Percentiles rank a stretch among this genome's conserved stretches.
Conservation (phyloP, 495 filamentous ascomycete species). For the Sordaria brevicollis region DNA sequence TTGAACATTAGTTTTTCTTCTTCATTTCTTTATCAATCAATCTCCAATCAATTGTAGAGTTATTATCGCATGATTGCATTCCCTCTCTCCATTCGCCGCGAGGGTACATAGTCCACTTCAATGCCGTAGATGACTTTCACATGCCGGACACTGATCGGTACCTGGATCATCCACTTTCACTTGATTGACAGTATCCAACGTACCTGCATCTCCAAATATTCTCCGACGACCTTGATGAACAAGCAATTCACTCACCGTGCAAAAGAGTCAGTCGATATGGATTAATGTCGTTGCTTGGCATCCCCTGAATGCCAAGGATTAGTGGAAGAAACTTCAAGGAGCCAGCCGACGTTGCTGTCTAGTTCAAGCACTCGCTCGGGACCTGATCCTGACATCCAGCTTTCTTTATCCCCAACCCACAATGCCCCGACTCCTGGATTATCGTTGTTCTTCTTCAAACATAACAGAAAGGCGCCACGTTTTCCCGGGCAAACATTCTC, state of each 20-base stretch:
- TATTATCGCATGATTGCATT: too few relatives aligned
- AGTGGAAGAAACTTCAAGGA: background rate
- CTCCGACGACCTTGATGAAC: background rate
- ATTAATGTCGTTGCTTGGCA: background rate
- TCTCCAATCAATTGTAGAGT: too few relatives aligned
- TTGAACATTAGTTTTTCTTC: too few relatives aligned
- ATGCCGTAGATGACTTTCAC: background rate
- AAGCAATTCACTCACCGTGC: background rate
- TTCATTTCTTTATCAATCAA: too few relatives aligned
- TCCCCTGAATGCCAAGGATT: background rate
- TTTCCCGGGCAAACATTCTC: background rate
- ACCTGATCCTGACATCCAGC: background rate
- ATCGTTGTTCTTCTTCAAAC: background rate
- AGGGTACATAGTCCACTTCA: too few relatives aligned
- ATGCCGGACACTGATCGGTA: background rate
- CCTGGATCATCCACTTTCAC: background rate
- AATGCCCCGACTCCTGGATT: background rate
- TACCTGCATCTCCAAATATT: background rate
- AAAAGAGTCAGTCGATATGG: background rate
- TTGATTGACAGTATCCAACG: background rate
- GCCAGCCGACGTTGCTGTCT: too few relatives aligned
- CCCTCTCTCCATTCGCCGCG: too few relatives aligned
- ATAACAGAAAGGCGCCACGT: background rate
- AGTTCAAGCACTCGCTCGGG: background rate
- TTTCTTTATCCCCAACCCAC: background rate